These are phyloP conservation scores for Thelonectria olida DNA, from an alignment of 2,329 filamentous ascomycete genomes.

Conservation along the genomic window DNA sequence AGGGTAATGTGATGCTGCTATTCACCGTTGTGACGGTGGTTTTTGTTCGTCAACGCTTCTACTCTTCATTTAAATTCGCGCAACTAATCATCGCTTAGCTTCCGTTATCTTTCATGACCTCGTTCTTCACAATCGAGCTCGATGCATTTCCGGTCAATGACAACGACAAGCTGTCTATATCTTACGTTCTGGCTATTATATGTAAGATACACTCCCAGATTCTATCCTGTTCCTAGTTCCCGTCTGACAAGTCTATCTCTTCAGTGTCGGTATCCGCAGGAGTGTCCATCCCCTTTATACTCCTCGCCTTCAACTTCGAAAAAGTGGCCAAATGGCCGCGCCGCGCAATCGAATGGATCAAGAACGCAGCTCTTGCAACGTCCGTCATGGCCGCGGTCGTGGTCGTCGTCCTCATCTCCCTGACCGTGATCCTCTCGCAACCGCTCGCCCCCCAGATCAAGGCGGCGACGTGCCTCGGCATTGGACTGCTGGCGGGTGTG, in stretches of 20 bases:
- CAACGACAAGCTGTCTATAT: conserved; percentile 1
- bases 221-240: not conserved
- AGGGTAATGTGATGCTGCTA: conserved; percentile 3
- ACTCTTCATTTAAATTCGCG: not conserved
- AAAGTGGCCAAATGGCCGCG: not conserved
- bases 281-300: conserved; percentile 13
- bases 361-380: not conserved
- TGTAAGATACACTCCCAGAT: not conserved
- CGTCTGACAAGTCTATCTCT: not conserved
- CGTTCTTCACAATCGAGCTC: conserved; percentile 16
- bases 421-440: not conserved
- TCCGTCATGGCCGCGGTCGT: not conserved
- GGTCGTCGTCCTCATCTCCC: not conserved
- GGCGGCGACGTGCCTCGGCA: not conserved
- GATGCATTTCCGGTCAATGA: conserved; percentile 8
- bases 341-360: not conserved
- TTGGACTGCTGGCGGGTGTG: not conserved
- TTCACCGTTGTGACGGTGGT: conserved; percentile 15
- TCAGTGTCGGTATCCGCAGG: conserved; percentile 14
- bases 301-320: conserved; percentile 15
- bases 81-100: not conserved
- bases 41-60: not conserved
- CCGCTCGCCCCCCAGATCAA: not conserved
- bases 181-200: conserved; percentile 5
- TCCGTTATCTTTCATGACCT: conserved; percentile 15